phyloP scores from a whole-genome alignment of 164 flowering plant genomes.

The Liriodendron chinense region DNA sequence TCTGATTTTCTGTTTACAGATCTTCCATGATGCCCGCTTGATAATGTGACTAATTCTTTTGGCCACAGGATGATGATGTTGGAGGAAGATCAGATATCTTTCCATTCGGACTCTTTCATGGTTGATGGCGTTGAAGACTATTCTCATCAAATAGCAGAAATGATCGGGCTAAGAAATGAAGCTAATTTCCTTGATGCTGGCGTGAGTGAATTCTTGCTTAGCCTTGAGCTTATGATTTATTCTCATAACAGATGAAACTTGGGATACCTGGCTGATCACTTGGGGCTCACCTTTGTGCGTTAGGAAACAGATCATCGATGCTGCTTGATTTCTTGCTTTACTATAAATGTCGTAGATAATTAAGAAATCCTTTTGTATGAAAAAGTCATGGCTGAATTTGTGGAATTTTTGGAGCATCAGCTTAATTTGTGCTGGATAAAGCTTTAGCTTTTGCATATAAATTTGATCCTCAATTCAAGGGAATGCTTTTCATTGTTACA shows the following conservation, averaged over 20 bases:
- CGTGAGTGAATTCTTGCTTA: constrained; percentile 45
- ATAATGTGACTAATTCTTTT: constrained; percentile 10
- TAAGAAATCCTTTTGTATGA: neutral
- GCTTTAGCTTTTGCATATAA: neutral
- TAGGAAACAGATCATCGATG: neutral
- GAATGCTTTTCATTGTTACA: neutral
- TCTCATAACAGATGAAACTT: neutral
- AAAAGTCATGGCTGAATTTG: neutral
- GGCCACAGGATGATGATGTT: constrained; percentile 92
- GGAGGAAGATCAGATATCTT: constrained; percentile 94
- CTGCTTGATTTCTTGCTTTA: neutral
- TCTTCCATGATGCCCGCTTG: neutral
- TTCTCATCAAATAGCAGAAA: constrained; percentile 97
- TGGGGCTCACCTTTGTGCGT: neutral
- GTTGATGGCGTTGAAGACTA: constrained; percentile 94
- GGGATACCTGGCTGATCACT: neutral
- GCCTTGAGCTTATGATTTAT: neutral
- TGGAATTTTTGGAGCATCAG: neutral
- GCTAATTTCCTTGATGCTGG: constrained; percentile 77
- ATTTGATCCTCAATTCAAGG: neutral
- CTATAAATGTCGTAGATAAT: neutral
- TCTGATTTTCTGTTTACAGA: neutral
- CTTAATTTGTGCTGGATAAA: too few relatives aligned
- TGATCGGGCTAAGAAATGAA: constrained; percentile 89
- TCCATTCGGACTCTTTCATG: constrained; percentile 72